Conservation (phyloP, 192 early-diverging fungal species). For the Coemansia sp. region DNA sequence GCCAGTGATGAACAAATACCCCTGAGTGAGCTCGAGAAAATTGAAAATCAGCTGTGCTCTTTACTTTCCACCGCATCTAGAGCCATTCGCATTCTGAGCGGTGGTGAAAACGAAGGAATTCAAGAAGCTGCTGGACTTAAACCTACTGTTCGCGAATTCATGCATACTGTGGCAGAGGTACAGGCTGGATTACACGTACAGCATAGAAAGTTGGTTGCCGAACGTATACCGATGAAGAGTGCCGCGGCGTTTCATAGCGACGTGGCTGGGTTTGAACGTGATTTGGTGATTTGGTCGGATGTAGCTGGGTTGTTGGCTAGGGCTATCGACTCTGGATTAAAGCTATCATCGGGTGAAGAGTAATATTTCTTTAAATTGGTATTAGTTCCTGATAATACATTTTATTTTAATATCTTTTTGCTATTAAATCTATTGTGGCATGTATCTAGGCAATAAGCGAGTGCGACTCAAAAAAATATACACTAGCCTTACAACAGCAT, state of each 20-base stretch:
- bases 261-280: constrained; percentile 32
- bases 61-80: constrained; percentile 29
- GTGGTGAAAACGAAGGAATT: constrained; percentile 1
- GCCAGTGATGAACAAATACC: constrained; percentile 1
- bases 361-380: too few relatives aligned
- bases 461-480: too few relatives aligned
- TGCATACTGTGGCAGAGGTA: constrained; percentile 26
- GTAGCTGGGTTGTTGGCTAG: constrained; percentile 28
- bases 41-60: constrained; percentile 31
- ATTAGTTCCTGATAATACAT: background rate
- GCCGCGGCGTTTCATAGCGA: constrained; percentile 25
- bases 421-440: background rate
- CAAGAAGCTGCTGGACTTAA: constrained; percentile 10
- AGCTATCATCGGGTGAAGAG: constrained; percentile 1
- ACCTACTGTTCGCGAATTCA: constrained; percentile 28
- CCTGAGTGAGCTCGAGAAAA: constrained; percentile 28
- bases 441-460: too few relatives aligned
- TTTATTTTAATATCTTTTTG: background rate
- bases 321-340: constrained; percentile 10
- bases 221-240: constrained; percentile 20
- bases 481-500: too few relatives aligned
- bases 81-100: constrained; percentile 30
- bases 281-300: constrained; percentile 33
- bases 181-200: constrained; percentile 26
- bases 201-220: constrained; percentile 17